Evolutionary conservation across 345 rosid species (phyloP).

Genomic region (Lepidium sativum): DNA sequence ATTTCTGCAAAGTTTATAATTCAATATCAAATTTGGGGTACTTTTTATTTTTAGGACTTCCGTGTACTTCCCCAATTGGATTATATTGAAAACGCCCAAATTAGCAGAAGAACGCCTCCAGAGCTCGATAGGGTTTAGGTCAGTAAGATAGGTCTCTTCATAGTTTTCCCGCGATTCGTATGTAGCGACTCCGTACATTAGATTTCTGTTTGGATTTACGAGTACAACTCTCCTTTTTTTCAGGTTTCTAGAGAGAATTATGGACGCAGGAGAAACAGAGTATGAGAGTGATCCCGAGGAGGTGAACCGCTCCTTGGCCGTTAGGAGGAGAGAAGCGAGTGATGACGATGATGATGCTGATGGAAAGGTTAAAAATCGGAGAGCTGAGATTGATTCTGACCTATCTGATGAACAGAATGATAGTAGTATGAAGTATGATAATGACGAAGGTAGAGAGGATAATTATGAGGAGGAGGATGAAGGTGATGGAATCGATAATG

Average conservation of each 20-base stretch:
- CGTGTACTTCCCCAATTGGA: slow-evolving; percentile 9
- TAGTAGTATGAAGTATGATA: slow-evolving; percentile 52
- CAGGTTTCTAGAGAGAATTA: slow-evolving; percentile 20
- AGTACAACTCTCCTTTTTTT: neutral
- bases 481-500: slow-evolving; percentile 15
- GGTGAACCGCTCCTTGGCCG: slow-evolving; percentile 49
- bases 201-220: neutral
- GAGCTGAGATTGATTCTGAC: slow-evolving; percentile 44
- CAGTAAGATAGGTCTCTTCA: neutral
- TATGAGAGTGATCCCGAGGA: slow-evolving; percentile 97
- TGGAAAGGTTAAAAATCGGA: slow-evolving; percentile 27
- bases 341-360: slow-evolving; percentile 67
- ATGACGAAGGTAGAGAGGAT: slow-evolving; percentile 36
- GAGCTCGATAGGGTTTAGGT: slow-evolving; percentile 16
- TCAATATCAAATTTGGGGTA: too few species aligned
- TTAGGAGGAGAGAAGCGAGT: slow-evolving; percentile 81
- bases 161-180: neutral
- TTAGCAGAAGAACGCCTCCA: neutral
- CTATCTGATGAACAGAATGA: slow-evolving; percentile 66
- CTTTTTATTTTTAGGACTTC: too few species aligned
- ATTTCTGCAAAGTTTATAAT: too few species aligned
- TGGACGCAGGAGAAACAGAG: slow-evolving; percentile 54
- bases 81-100: neutral
- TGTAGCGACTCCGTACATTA: neutral
- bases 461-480: slow-evolving; percentile 35